These are phyloP conservation scores for Zelopaecilomyces penicillatus DNA, from an alignment of 2,329 filamentous ascomycete genomes.

Conservation along the genomic window DNA sequence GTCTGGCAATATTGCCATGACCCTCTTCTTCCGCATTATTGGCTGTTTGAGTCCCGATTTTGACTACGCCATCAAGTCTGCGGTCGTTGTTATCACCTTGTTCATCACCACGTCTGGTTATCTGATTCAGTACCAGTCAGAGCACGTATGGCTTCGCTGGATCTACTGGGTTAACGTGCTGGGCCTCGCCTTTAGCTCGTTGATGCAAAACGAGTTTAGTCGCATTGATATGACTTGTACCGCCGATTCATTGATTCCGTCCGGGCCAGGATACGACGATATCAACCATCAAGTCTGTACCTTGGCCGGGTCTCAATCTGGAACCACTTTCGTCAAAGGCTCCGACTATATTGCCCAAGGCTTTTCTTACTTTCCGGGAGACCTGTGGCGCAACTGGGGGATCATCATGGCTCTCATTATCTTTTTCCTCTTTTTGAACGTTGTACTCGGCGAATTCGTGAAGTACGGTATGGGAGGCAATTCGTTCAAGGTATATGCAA, in stretches of 20 bases:
- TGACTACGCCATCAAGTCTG: slow-evolving; percentile 77
- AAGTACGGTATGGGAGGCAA: slow-evolving; percentile 75
- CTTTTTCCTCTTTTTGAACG: slow-evolving; percentile 67
- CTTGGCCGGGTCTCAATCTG: slow-evolving; percentile 60
- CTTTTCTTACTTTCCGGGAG: slow-evolving; percentile 56
- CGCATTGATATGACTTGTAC: slow-evolving; percentile 61
- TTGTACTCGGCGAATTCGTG: slow-evolving; percentile 69
- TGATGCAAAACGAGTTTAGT: slow-evolving; percentile 86
- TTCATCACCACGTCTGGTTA: slow-evolving; percentile 77
- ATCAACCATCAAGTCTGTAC: slow-evolving; percentile 76
- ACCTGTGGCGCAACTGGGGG: slow-evolving; percentile 78
- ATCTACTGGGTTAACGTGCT: slow-evolving; percentile 70
- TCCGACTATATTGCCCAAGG: slow-evolving; percentile 58
- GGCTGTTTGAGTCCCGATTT: slow-evolving; percentile 72
- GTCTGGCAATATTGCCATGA: slow-evolving; percentile 63
- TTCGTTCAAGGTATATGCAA: slow-evolving; percentile 67
- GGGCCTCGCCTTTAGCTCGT: slow-evolving; percentile 63
- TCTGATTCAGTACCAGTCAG: slow-evolving; percentile 67
- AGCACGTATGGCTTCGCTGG: slow-evolving; percentile 73
- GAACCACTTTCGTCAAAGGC: slow-evolving; percentile 56
- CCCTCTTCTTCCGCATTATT: slow-evolving; percentile 67
- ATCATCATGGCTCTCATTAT: slow-evolving; percentile 70
- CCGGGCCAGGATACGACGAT: slow-evolving; percentile 59
- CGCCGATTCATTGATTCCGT: slow-evolving; percentile 59
- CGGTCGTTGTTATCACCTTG: slow-evolving; percentile 70